These are phyloP conservation scores for Lactarius hengduanensis DNA, from an alignment of 768 basidiomycete species.

Conservation along the genomic window DNA sequence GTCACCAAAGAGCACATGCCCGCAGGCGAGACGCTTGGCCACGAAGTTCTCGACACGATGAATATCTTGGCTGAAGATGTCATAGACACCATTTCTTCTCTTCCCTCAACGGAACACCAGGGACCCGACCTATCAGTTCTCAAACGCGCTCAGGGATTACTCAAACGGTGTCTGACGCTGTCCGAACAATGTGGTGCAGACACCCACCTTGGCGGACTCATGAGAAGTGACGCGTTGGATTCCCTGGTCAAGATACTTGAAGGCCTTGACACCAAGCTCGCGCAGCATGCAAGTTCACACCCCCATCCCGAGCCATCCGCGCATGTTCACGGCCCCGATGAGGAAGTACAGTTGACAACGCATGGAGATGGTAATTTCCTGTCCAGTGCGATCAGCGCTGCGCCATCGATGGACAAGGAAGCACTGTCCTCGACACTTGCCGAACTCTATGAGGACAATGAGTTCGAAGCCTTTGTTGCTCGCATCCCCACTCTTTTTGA, in stretches of 20 bases:
- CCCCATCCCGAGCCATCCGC: neutral
- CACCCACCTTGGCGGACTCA: neutral
- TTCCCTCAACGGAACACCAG: neutral
- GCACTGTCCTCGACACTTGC: slow-evolving; percentile 5
- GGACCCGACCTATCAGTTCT: neutral
- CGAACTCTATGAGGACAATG: slow-evolving; percentile 2
- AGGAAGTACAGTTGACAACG: neutral
- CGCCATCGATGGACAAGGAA: neutral
- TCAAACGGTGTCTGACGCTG: neutral
- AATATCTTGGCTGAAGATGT: slow-evolving; percentile 5
- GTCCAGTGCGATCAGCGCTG: neutral
- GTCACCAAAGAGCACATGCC: neutral
- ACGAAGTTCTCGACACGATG: slow-evolving; percentile 7
- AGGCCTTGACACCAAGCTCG: neutral
- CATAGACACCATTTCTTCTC: neutral
- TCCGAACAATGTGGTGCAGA: neutral
- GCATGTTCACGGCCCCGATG: neutral
- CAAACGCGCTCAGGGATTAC: neutral
- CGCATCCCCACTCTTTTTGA: slow-evolving; percentile 1
- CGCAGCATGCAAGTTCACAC: neutral
- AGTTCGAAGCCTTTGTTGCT: slow-evolving; percentile 7
- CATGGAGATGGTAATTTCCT: neutral
- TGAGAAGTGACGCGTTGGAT: neutral
- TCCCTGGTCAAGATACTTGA: neutral
- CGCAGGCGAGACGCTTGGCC: slow-evolving; percentile 1